Base-by-base conservation (phyloP, 768 basidiomycete genomes). In the Mycena albidolilacea region DNA sequence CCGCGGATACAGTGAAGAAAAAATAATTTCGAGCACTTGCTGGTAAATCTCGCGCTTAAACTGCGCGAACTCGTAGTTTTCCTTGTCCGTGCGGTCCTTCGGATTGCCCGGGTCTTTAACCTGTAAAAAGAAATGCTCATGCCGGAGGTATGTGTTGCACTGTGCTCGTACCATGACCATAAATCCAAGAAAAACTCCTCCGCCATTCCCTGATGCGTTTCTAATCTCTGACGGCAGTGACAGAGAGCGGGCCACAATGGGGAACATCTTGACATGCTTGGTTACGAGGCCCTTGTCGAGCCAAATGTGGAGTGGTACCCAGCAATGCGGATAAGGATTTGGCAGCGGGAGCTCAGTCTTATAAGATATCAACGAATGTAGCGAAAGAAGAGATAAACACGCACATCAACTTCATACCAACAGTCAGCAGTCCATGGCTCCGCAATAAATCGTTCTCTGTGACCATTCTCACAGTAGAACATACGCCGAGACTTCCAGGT, bases 201-300 rank as follows among this genome's bases (percentile, higher is more conserved):
- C 52, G 3, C 52, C 64, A 43, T 65, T 65, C 1, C 64, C 64
- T 14, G 64, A 65, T 21, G 38, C 64, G 43, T 65, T 65, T 6
- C 52, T 12, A 30, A 65, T 65, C 15, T 41, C 39, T 0, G 19
- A 38, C 9, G 38, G 52, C 7, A 43, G 23, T n/a, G 7, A 55
- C 0, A 43, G 6, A 0, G 15, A 8, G 1, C 54, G 52, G 4
- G 10, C 3, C 8, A 66, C 23, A n/a, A 66, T 57, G 1, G 41
- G 64, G 17, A 23, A 38, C 41, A 17, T 66, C 15, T 11, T 23
- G 3, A 66, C 39, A 9, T 41, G 64, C 23, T 55, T 66, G 4
- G 54, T 66, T 4, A 66, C 30, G 4, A 66, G 12, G 8, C 64
- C 64, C 17, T 66, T 54, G 17, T 66, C 64, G 0, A 66, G 39